These are phyloP conservation scores for Dryas drummondii DNA, from an alignment of 306 rosid genomes.

Conservation along the genomic window DNA sequence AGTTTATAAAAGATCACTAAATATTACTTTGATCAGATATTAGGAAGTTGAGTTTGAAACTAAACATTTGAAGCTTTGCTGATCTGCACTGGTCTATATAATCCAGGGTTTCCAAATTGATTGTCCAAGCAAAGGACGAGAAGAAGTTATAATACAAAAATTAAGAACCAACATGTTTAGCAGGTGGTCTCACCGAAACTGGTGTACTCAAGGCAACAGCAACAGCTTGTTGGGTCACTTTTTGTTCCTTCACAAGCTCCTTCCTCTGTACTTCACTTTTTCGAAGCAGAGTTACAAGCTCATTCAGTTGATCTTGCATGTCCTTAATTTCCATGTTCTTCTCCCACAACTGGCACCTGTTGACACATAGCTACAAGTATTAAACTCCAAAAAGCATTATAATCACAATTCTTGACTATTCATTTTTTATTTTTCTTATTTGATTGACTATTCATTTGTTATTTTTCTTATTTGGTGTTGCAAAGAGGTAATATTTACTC, in stretches of 20 bases:
- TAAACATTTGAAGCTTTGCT: conserved; percentile 10
- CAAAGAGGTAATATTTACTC: not conserved
- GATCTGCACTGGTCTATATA: conserved; percentile 18
- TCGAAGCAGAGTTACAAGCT: conserved; percentile 50
- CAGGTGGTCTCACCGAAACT: conserved; percentile 44
- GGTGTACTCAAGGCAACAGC: conserved; percentile 47
- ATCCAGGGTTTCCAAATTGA: conserved; percentile 19
- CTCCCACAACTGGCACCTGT: conserved; percentile 75
- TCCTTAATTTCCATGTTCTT: conserved; percentile 68
- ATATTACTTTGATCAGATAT: not conserved
- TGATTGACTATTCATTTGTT: not conserved
- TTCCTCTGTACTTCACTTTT: conserved; percentile 63
- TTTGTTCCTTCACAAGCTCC: conserved; percentile 64
- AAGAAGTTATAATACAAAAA: conserved; percentile 15
- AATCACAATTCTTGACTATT: not conserved
- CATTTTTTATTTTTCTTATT: not conserved
- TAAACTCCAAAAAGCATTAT: conserved; percentile 3
- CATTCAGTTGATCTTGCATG: conserved; percentile 66
- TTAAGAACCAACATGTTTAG: conserved; percentile 3
- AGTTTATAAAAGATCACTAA: not conserved
- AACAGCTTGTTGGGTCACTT: conserved; percentile 47
- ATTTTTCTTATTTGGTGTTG: conserved; percentile 2
- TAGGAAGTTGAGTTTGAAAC: not conserved
- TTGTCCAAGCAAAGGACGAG: conserved; percentile 16
- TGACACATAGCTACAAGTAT: conserved; percentile 30